A percentile compares a stretch with the other conserved stretches of the same genome.
Conservation (phyloP, 2,329 filamentous ascomycete genomes). For the Hysterium pulicare region DNA sequence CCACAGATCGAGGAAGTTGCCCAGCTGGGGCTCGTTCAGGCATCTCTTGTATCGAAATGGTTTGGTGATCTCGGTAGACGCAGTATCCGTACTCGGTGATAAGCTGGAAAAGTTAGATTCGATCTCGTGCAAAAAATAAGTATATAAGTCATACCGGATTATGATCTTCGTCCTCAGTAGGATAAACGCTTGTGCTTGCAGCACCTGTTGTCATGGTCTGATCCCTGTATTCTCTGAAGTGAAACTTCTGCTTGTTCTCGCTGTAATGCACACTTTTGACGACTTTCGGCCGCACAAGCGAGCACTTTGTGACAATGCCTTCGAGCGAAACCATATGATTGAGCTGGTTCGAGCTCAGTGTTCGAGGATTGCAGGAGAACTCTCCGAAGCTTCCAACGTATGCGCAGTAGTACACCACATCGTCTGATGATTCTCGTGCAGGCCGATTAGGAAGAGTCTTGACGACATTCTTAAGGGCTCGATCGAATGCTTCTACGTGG, state of each 20-base stretch:
- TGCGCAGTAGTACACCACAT: conserved; percentile 90
- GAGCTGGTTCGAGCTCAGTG: conserved; percentile 80
- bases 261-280: conserved; percentile 98
- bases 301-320: conserved; percentile 95
- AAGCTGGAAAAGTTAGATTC: conserved; percentile 45
- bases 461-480: conserved; percentile 84
- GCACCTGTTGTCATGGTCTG: conserved; percentile 92
- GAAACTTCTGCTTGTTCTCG: conserved; percentile 79
- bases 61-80: conserved; percentile 94
- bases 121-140: conserved; percentile 1
- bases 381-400: conserved; percentile 95
- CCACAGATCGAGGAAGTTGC: conserved; percentile 89
- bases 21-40: conserved; percentile 93
- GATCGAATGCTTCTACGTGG: conserved; percentile 82
- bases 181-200: conserved; percentile 88
- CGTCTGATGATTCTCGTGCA: conserved; percentile 70
- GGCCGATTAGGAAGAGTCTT: conserved; percentile 73
- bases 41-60: conserved; percentile 98
- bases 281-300: conserved; percentile 92
- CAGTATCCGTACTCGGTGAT: conserved; percentile 95
- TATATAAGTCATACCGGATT: conserved; percentile 59
- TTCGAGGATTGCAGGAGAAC: conserved; percentile 90
- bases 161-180: conserved; percentile 87
- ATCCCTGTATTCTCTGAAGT: conserved; percentile 87
- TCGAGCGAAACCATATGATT: conserved; percentile 98